Evolutionary conservation across 1,139 yeast species (phyloP).

Genomic region (Diutina ranongensis): DNA sequence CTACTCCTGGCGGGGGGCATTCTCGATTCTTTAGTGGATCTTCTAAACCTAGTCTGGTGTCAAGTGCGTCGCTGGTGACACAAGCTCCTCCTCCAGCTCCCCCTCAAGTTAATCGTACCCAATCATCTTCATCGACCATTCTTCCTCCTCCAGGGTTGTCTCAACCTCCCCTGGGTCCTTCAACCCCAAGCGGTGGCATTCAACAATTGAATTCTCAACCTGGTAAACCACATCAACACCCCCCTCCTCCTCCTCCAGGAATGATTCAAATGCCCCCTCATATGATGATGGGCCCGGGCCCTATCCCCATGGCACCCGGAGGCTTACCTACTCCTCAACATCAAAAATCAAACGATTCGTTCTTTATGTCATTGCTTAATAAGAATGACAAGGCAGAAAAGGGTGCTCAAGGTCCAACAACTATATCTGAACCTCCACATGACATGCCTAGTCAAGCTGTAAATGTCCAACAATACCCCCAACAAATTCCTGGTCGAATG

Average conservation of each 20-base stretch:
- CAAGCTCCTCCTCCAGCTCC: background rate
- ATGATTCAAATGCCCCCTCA: slow-evolving; percentile 4
- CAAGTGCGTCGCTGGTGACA: background rate
- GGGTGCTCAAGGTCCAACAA: too few species aligned
- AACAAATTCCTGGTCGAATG: slow-evolving; percentile 1
- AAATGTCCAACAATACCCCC: too few species aligned
- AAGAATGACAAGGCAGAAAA: slow-evolving; percentile 13
- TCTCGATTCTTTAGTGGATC: slow-evolving; percentile 1
- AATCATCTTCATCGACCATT: background rate
- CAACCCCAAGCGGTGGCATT: background rate
- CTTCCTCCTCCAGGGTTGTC: background rate
- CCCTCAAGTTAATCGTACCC: background rate
- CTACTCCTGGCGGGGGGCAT: background rate
- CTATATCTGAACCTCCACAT: slow-evolving; percentile 7
- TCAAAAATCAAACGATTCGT: slow-evolving; percentile 29
- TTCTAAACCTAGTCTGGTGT: background rate
- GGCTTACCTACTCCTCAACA: slow-evolving; percentile 5
- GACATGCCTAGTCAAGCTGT: too few species aligned
- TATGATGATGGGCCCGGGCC: background rate
- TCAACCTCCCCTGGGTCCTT: background rate
- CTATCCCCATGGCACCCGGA: background rate
- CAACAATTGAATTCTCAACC: slow-evolving; percentile 9
- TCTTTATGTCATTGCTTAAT: slow-evolving; percentile 41
- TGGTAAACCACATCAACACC: slow-evolving; percentile 8
- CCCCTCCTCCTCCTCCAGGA: slow-evolving; percentile 4